Percentiles rank a stretch among this genome's conserved stretches.
Evolutionary conservation across 202 grass and related monocot genomes (phyloP).

Genomic region (Dendrocalamus latiflorus): DNA sequence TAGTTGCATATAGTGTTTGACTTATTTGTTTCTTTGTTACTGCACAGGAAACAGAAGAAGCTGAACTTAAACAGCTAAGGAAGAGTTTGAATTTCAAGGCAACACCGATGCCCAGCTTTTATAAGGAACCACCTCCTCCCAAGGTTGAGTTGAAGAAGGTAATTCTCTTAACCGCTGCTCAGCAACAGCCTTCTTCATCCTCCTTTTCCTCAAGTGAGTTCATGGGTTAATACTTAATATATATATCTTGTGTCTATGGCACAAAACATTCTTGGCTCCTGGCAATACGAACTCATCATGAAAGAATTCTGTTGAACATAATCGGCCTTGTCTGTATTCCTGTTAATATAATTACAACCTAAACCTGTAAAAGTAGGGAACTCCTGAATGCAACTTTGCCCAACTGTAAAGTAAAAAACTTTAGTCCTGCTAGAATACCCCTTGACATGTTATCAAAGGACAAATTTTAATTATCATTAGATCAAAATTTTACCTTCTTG

Average conservation of each 20-base stretch:
- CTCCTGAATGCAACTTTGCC: conserved; percentile 4
- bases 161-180: conserved; percentile 8
- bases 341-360: background rate
- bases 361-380: background rate
- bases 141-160: conserved; percentile 86
- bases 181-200: background rate
- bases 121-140: conserved; percentile 73
- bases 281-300: background rate
- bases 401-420: background rate
- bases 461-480: background rate
- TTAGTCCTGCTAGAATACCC: background rate
- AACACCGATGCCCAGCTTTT: conserved; percentile 76
- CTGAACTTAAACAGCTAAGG: conserved; percentile 60
- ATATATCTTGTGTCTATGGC: too few species aligned
- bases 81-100: conserved; percentile 74
- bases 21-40: conserved; percentile 24
- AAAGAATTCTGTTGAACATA: conserved; percentile 6
- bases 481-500: background rate
- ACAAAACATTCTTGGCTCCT: background rate
- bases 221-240: background rate
- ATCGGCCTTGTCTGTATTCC: background rate
- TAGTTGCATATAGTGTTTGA: background rate
- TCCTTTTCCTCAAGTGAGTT: background rate
- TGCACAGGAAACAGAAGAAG: conserved; percentile 76
- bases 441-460: conserved; percentile 2